Evolutionary conservation across 2,329 filamentous ascomycete species (phyloP).

Genomic region (Exserohilum turcica): DNA sequence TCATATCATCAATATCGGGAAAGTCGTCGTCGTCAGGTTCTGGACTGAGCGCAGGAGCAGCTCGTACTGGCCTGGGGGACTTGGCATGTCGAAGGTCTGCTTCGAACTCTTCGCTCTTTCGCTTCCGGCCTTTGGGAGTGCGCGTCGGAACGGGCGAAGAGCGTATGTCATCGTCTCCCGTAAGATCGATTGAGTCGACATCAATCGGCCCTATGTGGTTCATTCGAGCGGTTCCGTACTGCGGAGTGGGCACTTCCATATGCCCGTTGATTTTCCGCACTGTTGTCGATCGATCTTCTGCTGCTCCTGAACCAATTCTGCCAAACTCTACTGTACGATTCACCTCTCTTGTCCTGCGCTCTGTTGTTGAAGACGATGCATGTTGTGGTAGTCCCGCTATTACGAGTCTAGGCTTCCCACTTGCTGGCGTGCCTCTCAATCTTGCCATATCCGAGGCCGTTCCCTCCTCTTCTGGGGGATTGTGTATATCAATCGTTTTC

Average conservation of each 20-base stretch:
- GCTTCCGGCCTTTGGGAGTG: constrained; percentile 45
- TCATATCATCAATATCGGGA: constrained; percentile 47
- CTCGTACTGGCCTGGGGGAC: constrained; percentile 23
- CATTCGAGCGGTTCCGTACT: constrained; percentile 7
- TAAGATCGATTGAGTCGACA: constrained; percentile 47
- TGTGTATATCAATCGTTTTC: constrained; percentile 35
- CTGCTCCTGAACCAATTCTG: background rate
- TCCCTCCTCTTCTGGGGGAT: constrained; percentile 16
- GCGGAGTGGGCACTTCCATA: constrained; percentile 13
- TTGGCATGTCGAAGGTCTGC: constrained; percentile 26
- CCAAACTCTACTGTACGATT: background rate
- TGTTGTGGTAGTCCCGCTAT: constrained; percentile 32
- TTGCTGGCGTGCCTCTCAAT: constrained; percentile 51
- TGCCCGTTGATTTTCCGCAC: constrained; percentile 3
- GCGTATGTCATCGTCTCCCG: constrained; percentile 30
- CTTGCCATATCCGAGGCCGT: constrained; percentile 49
- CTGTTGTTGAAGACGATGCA: constrained; percentile 10
- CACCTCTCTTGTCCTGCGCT: constrained; percentile 6
- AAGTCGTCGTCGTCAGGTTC: constrained; percentile 38
- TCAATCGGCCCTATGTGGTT: constrained; percentile 21
- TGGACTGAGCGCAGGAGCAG: constrained; percentile 18
- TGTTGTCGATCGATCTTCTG: constrained; percentile 2
- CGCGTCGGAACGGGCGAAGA: constrained; percentile 26
- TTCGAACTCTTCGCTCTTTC: constrained; percentile 55
- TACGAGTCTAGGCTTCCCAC: constrained; percentile 46